Conservation (phyloP, 257 asterid species). For the Rehmannia glutinosa region DNA sequence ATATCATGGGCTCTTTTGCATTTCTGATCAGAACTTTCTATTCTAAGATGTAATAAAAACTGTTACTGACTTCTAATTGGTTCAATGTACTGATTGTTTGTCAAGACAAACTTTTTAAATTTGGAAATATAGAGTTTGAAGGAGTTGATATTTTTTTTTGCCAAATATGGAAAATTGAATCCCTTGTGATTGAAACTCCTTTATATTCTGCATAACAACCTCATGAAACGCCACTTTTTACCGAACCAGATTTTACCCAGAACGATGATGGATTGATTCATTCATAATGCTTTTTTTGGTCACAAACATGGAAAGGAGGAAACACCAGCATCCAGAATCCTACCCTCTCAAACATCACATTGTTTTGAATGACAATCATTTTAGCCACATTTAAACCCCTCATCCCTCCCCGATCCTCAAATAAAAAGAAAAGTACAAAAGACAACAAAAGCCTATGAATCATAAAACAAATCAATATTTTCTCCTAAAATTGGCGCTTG, state of each 20-base stretch:
- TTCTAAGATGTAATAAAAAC: neutral
- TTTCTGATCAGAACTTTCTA: neutral
- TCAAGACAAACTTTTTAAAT: neutral
- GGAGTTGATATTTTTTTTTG: neutral
- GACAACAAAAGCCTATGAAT: neutral
- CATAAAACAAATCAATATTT: neutral
- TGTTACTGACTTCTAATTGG: neutral
- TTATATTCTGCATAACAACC: neutral
- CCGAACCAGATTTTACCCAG: neutral
- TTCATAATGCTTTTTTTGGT: neutral
- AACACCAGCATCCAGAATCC: neutral
- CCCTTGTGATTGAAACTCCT: neutral
- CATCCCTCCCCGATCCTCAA: neutral
- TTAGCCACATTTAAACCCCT: neutral
- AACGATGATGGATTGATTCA: too few species aligned
- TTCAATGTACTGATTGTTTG: neutral
- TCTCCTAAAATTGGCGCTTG: neutral
- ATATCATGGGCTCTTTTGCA: neutral
- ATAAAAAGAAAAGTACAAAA: neutral
- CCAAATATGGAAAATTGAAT: neutral
- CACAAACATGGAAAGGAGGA: neutral
- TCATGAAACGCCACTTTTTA: neutral
- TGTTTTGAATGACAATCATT: neutral
- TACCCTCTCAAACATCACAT: neutral
- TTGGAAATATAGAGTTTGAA: neutral